Base-by-base conservation (phyloP, 306 rosid species). In the Chamaecrista fasciculata region DNA sequence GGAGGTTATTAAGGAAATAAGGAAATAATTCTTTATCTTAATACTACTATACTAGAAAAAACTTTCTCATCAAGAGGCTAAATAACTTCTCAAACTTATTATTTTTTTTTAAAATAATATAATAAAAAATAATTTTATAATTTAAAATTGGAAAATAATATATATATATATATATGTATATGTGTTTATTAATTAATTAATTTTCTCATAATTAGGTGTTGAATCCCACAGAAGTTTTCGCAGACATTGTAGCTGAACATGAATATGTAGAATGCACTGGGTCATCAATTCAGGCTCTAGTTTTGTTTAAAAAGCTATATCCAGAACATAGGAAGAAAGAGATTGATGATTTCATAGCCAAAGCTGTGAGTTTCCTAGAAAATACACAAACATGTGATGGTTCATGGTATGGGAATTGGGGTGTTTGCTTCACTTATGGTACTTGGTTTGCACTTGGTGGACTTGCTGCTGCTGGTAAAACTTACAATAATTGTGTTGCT, bases 391-490 rank as follows among this genome's bases (percentile, higher is more conserved):
- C 70, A 31, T 60, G 8, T 0, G 76, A 80, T 6, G 62, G 62
- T 15, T 10, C 6, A 56, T 56, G 62, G 62, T 56, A 56, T 29
- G 62, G 62, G 1, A 56, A 56, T 4, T 56, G 62, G 62, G 62
- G 62, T 0, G 5, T 56, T 56, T 56, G 62, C 42, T 90, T 90
- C 76, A 78, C 76, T 6, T 87, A 90, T 33, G 91, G 85, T 21
- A 7, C 86, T 6, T 85, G 85, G 86, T 86, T 85, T 3, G 89
- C 89, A 8, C 84, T 89, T 23, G 87, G 82, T 5, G 96, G 89
- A 19, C 75, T 83, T 8, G 73, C 78, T 14, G 86, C 87, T 1
- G 86, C 85, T 4, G 93, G 89, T 8, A 83, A 79, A 55, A 89
- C 85, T 28, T 89, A 72, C 46, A 31, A 53, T 52, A 71, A 80